Evolutionary conservation across 1,139 yeast genomes (phyloP), one percentile per base, ranked within the genome.

Genomic region (Saccharomyces hybrid): DNA sequence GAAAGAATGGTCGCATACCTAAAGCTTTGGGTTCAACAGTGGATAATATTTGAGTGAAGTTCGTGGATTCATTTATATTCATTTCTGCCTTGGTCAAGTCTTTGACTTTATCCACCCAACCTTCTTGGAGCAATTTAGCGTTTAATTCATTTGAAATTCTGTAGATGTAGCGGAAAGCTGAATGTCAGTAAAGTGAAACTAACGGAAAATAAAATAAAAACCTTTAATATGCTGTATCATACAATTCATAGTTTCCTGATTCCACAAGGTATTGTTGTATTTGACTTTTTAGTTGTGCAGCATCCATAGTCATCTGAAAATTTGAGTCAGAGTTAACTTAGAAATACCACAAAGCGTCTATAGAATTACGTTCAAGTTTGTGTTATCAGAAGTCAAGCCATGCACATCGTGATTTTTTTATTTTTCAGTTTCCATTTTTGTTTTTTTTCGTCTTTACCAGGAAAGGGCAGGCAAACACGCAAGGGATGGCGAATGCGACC

Each of bases 21-120:
- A 83, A 73, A 0, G 93, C 95, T 62, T 75, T 75, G 9, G 88
- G 84, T 64, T 83, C 86, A 11, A 89, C 70, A 44, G 74, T 73
- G 9, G 78, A 65, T 54, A 81, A 75, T 20, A 88, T 69, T 50
- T 77, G 75, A 16, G 78, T 81, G 59, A 86, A 84, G 60, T 77
- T 83, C 38, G 80, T 56, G 7, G 62, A 55, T 73, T 51, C 68
- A 69, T 54, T 72, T 68, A 56, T 56, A 6, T 62, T 56, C 73
- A 51, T 68, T 68, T 55, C 72, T 68, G 56, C 71, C 70, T 51
- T 71, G 3, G 95, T 86, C 53, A 86, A 63, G 52, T 77, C 80
- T 53, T 81, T 77, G 32, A 90, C 83, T 57, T 84, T 79, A 62
- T 88, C 96, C 61, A 82, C 83, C 97, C 97, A 91, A 6, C 97